phyloP scores from a whole-genome alignment of 176 grass and related monocot genomes.

The Neostapfia colusana region DNA sequence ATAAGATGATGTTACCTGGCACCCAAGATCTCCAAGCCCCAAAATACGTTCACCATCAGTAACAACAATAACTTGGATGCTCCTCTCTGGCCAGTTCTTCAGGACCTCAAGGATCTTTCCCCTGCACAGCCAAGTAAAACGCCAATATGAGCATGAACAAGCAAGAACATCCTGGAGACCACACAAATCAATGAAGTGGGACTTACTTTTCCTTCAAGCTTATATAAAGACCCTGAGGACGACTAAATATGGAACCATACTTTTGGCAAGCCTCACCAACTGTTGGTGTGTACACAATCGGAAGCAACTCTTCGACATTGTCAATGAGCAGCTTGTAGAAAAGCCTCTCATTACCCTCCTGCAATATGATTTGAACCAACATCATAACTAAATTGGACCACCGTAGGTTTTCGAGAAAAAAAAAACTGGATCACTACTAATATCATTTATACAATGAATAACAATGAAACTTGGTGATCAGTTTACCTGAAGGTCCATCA shows the following conservation, averaged over 20 bases:
- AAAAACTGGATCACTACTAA: not conserved
- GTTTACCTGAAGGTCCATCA: conserved; percentile 92
- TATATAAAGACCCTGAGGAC: conserved; percentile 84
- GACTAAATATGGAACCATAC: conserved; percentile 80
- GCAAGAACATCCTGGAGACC: not conserved
- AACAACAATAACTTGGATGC: conserved; percentile 97
- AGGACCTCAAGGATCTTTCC: conserved; percentile 87
- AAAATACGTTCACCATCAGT: conserved; percentile 94
- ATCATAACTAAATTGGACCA: not conserved
- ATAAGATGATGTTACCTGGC: conserved; percentile 56
- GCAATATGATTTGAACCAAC: conserved; percentile 36
- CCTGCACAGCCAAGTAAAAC: conserved; percentile 46
- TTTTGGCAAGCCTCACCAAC: conserved; percentile 98
- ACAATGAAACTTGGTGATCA: not conserved
- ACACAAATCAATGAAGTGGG: not conserved
- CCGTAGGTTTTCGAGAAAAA: not conserved
- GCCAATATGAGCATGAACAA: conserved; percentile 26
- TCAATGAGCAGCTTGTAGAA: conserved; percentile 94
- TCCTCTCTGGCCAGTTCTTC: conserved; percentile 94
- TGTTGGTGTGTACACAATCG: conserved; percentile 92
- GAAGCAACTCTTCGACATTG: conserved; percentile 93
- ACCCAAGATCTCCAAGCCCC: conserved; percentile 95
- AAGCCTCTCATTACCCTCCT: conserved; percentile 94
- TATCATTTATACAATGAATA: conserved; percentile 9
- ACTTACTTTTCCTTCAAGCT: conserved; percentile 91